These are phyloP conservation scores for Deinandra increscens DNA, from an alignment of 129 eudicot species.

Conservation along the genomic window DNA sequence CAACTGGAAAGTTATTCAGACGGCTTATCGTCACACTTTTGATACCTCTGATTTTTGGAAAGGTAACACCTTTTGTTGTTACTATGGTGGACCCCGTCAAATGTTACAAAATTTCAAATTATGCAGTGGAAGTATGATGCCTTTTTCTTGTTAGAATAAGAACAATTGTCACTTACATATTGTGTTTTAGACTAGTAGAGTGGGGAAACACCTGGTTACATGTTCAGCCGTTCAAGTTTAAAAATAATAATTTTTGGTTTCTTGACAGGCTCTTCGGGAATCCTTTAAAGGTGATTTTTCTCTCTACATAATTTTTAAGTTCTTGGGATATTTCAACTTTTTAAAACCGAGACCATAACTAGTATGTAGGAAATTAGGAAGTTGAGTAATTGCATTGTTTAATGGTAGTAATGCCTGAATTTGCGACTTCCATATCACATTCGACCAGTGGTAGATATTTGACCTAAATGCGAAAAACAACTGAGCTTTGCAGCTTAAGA, in stretches of 20 bases:
- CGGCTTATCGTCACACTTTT: conserved; percentile 68
- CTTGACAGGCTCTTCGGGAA: conserved; percentile 75
- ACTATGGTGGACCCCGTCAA: background rate
- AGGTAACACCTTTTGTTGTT: conserved; percentile 46
- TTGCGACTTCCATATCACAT: background rate
- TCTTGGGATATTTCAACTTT: conserved; percentile 3
- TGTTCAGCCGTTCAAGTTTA: background rate
- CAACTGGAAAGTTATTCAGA: conserved; percentile 53
- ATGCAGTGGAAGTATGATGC: background rate
- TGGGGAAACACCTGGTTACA: conserved; percentile 1
- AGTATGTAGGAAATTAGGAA: background rate
- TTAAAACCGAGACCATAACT: background rate
- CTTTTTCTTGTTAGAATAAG: conserved; percentile 17
- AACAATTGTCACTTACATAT: background rate
- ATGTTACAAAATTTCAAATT: background rate
- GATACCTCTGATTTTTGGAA: conserved; percentile 73
- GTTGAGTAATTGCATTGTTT: background rate
- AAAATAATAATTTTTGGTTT: conserved; percentile 29
- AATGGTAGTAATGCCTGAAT: background rate
- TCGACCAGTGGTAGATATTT: background rate
- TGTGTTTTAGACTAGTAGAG: conserved; percentile 4
- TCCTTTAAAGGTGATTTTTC: conserved; percentile 55
- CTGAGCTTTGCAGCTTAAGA: background rate
- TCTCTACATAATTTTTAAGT: background rate
- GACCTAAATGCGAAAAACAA: background rate